These are phyloP conservation scores for Hemerocallis citrina DNA, from an alignment of 106 monocot species.

Conservation along the genomic window DNA sequence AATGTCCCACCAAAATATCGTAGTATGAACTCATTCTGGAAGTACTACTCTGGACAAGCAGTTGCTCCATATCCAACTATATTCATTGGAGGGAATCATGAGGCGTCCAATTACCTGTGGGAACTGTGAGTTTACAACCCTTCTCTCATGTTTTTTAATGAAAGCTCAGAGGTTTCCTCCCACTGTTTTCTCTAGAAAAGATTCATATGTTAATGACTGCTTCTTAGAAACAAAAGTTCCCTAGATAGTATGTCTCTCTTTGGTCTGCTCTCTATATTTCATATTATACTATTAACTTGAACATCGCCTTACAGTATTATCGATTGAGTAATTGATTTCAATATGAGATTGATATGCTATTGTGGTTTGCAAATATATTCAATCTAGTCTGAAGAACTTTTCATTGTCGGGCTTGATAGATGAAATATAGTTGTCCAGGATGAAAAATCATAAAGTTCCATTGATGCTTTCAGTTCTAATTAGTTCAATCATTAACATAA, in stretches of 20 bases:
- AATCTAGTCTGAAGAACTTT: background rate
- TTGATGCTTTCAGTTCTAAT: no score
- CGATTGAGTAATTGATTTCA: background rate
- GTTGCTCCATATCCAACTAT: conserved; percentile 85
- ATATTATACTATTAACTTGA: background rate
- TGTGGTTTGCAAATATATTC: background rate
- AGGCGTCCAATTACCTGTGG: conserved; percentile 93
- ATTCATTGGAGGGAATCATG: conserved; percentile 94
- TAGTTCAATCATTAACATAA: no score
- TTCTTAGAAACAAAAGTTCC: background rate
- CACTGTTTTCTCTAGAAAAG: no score
- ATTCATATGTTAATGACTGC: background rate
- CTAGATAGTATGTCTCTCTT: background rate
- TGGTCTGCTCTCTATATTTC: background rate
- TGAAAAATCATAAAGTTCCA: background rate
- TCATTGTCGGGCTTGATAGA: background rate
- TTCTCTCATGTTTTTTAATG: background rate
- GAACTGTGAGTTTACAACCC: conserved; percentile 98
- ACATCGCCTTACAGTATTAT: background rate
- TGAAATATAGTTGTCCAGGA: background rate
- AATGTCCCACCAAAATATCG: conserved; percentile 77
- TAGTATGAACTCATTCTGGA: conserved; percentile 85
- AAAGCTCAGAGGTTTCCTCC: no score
- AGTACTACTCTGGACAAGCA: conserved; percentile 88
- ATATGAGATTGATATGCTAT: background rate